Base-by-base conservation (phyloP, 768 basidiomycete species). In the Boletus insuetus region DNA sequence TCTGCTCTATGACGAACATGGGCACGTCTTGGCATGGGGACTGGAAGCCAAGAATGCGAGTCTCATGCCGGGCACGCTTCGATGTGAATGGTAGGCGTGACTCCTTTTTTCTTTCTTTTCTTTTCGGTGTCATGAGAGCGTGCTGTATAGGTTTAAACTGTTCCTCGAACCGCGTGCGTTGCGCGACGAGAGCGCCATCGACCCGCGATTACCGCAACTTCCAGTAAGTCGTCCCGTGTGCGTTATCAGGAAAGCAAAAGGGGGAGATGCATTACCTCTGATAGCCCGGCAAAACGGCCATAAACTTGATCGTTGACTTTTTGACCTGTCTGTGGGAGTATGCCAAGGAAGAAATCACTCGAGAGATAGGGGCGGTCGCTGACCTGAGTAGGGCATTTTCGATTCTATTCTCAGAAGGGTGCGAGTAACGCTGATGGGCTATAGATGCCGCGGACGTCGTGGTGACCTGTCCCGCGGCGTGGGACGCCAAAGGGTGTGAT, bases 391-490 rank as follows among this genome's bases (percentile, higher is more conserved):
- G 58, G 83, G 43, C 49, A 16, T 49, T 32, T 32, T 38, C 34
- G 20, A 50, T 54, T 17, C 12, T 14, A 49, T 50, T 34, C 55
- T 53, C 22, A 19, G 34, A 12, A 1, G 13, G n/a, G 9, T 26
- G 39, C 11, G n/a, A 11, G 6, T 14, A 2, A 53, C 31, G 53
- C 58, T 52, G 41, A 58, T 24, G 45, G 51, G 14, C 38, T 37
- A 49, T 62, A 93, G 92, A 90, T 67, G 77, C 85, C 39, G 91
- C 90, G 53, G 88, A 91, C 62, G 89, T 94, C 6, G 87, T 88
- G 79, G 73, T 94, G 53, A 93, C 89, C 3, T 91, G 93, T 5
- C 92, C 92, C 51, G 92, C 92, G 14, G 92, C 91, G 19, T 94
- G 91, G 92, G 91, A 94, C 67, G 90, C 87, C 1, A 85, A 79